Evolutionary conservation across 2,329 filamentous ascomycete species (phyloP).

Genomic region (Torrubiella hemipterigena): DNA sequence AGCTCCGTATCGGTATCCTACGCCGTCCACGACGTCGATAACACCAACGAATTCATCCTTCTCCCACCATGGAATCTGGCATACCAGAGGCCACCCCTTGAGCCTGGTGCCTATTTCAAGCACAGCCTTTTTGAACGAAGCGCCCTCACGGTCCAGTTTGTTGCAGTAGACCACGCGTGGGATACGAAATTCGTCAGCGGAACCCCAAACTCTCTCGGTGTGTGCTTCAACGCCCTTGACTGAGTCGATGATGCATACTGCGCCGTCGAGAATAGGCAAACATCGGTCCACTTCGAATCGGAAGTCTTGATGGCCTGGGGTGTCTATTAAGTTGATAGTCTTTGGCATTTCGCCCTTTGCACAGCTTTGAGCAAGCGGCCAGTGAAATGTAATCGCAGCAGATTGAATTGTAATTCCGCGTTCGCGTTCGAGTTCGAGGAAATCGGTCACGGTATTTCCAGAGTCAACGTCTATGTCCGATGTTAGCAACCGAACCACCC

Average conservation of each 20-base stretch:
- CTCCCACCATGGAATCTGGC: constrained; percentile 91
- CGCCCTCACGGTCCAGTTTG: constrained; percentile 67
- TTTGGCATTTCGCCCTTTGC: constrained; percentile 35
- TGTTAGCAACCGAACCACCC: constrained; percentile 4
- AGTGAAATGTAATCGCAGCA: constrained; percentile 87
- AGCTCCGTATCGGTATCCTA: constrained; percentile 59
- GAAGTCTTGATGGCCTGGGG: constrained; percentile 93
- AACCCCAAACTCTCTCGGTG: constrained; percentile 91
- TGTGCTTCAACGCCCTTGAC: constrained; percentile 94
- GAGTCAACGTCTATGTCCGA: constrained; percentile 74
- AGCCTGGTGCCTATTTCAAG: constrained; percentile 73
- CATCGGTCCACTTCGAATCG: constrained; percentile 93
- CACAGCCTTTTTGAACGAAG: constrained; percentile 71
- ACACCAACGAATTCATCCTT: constrained; percentile 71
- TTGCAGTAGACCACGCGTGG: constrained; percentile 71
- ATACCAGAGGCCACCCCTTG: constrained; percentile 76
- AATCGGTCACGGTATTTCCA: constrained; percentile 94
- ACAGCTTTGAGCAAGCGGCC: constrained; percentile 53
- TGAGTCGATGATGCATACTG: constrained; percentile 85
- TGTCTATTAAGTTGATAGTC: constrained; percentile 87
- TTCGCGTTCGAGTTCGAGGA: constrained; percentile 81
- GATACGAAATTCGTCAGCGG: constrained; percentile 75
- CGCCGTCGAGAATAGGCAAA: constrained; percentile 75
- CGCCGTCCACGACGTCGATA: constrained; percentile 67
- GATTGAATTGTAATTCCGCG: constrained; percentile 97